These are phyloP conservation scores for Xenosphaeropsis pyriputrescens DNA, from an alignment of 2,329 filamentous ascomycete species.

Conservation along the genomic window DNA sequence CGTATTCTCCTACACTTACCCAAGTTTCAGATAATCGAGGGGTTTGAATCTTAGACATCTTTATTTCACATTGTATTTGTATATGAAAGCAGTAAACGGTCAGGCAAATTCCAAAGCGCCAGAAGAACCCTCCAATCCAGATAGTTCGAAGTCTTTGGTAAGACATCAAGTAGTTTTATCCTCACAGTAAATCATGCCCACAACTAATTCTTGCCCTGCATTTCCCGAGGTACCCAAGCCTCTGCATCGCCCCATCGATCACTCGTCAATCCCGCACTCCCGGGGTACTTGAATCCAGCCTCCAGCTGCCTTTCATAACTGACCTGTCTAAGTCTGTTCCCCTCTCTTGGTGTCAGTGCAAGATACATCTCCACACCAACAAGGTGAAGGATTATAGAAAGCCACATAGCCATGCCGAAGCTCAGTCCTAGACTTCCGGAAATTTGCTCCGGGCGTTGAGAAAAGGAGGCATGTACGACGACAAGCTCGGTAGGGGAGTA, in stretches of 20 bases:
- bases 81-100: no score
- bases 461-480: conserved; percentile 18
- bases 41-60: no score
- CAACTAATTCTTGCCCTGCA: no score
- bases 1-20: no score
- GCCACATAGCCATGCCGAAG: conserved; percentile 38
- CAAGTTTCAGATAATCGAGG: no score
- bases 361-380: conserved; percentile 34
- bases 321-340: conserved; percentile 35
- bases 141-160: no score
- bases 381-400: conserved; percentile 34
- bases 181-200: no score
- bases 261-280: conserved; percentile 27
- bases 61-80: no score
- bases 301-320: conserved; percentile 40
- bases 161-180: no score
- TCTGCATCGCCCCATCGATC: conserved; percentile 23
- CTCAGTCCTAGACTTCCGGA: conserved; percentile 27
- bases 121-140: no score
- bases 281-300: conserved; percentile 33
- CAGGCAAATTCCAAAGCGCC: no score
- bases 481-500: conserved; percentile 12
- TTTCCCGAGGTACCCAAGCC: no score
- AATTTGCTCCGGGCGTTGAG: conserved; percentile 13
- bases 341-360: conserved; percentile 35